A percentile compares a stretch with the other conserved stretches of the same genome.
These are phyloP conservation scores for Thamnidium elegans DNA, from an alignment of 192 early-diverging fungal species.

Conservation along the genomic window DNA sequence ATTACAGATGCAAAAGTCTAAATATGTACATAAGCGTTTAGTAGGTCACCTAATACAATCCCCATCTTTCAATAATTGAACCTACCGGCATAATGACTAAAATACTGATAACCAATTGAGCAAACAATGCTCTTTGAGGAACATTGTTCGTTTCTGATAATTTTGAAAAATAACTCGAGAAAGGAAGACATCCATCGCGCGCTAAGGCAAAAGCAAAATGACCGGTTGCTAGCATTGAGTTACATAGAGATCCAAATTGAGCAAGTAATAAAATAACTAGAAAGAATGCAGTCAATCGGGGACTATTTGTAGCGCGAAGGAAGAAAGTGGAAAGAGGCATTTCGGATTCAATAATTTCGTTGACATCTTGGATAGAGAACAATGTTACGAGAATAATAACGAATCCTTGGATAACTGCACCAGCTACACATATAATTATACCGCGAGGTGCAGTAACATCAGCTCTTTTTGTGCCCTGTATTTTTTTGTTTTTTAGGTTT, in stretches of 20 bases:
- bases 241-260: slow-evolving; percentile 46
- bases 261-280: slow-evolving; percentile 40
- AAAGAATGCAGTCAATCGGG: slow-evolving; percentile 31
- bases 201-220: slow-evolving; percentile 50
- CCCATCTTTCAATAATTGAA: too few species aligned
- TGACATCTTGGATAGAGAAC: slow-evolving; percentile 46
- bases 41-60: background rate
- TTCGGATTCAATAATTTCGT: slow-evolving; percentile 24
- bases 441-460: slow-evolving; percentile 46
- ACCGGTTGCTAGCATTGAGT: slow-evolving; percentile 38
- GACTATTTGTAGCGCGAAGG: slow-evolving; percentile 33
- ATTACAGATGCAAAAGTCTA: slow-evolving; percentile 33
- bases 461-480: slow-evolving; percentile 40
- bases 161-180: slow-evolving; percentile 39
- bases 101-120: slow-evolving; percentile 34
- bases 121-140: slow-evolving; percentile 36
- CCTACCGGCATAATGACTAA: slow-evolving; percentile 41
- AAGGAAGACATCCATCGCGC: slow-evolving; percentile 47
- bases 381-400: slow-evolving; percentile 40
- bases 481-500: too few species aligned
- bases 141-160: slow-evolving; percentile 34
- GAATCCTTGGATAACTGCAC: slow-evolving; percentile 41
- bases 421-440: slow-evolving; percentile 42
- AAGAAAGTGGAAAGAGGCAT: slow-evolving; percentile 43
- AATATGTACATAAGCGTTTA: background rate